Conservation (phyloP, 768 basidiomycete species). For the Hygrophorus russula region DNA sequence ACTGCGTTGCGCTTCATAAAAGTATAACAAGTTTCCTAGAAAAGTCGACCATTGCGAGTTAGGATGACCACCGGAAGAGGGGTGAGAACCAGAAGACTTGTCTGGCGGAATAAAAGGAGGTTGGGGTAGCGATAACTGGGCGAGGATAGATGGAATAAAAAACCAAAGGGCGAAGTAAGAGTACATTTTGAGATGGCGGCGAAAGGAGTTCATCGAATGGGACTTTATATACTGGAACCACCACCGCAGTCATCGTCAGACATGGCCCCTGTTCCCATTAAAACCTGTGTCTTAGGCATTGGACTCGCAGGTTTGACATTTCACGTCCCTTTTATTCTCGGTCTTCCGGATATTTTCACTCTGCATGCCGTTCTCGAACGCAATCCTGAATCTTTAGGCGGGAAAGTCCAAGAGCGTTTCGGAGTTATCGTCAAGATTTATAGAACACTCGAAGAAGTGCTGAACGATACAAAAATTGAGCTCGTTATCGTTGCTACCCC, state of each 20-base stretch:
- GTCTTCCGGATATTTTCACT: constrained; percentile 57
- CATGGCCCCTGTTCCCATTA: constrained; percentile 37
- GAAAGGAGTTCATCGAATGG: no score
- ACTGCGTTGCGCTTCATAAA: constrained; percentile 87
- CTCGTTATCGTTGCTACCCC: no score
- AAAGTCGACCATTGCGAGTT: constrained; percentile 78
- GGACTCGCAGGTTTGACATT: constrained; percentile 72
- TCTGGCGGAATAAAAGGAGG: constrained; percentile 55
- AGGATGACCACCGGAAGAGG: constrained; percentile 32
- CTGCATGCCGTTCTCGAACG: constrained; percentile 74
- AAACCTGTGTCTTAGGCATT: constrained; percentile 63
- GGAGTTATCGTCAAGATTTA: no score
- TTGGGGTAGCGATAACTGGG: constrained; percentile 56
- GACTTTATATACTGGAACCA: background rate
- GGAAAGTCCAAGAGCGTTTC: no score
- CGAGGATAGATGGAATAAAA: constrained; percentile 21
- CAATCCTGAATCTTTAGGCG: no score
- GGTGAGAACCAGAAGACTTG: constrained; percentile 40
- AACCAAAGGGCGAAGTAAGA: background rate
- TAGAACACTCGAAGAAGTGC: constrained; percentile 46
- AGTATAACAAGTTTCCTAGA: constrained; percentile 73
- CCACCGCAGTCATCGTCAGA: background rate
- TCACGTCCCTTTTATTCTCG: constrained; percentile 70
- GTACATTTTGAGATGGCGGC: background rate
- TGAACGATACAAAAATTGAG: constrained; percentile 55